Evolutionary conservation across 495 filamentous ascomycete species (phyloP).

Genomic region (Lentithecium fluviatile): DNA sequence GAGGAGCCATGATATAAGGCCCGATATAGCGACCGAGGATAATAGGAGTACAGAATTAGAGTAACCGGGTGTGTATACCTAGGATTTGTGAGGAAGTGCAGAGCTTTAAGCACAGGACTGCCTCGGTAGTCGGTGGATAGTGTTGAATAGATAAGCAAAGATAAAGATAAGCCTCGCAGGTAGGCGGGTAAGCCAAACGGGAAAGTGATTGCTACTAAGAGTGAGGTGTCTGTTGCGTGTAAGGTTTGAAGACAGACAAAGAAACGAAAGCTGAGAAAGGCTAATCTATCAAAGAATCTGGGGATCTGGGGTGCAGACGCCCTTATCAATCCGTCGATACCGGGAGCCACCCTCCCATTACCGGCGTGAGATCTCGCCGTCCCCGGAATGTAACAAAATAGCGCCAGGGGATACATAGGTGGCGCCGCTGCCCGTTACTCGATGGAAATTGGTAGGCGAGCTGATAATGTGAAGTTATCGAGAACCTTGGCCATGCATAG

Average conservation of each 20-base stretch:
- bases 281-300: slow-evolving; percentile 6
- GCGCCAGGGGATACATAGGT: slow-evolving; percentile 2
- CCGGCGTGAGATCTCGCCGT: slow-evolving; percentile 1
- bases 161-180: too few species aligned
- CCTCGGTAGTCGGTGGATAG: background rate
- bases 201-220: too few species aligned
- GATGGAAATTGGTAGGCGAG: slow-evolving; percentile 28
- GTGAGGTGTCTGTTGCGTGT: background rate
- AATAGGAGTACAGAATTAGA: slow-evolving; percentile 5
- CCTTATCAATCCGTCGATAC: slow-evolving; percentile 29
- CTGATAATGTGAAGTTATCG: slow-evolving; percentile 31
- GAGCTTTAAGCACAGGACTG: slow-evolving; percentile 13
- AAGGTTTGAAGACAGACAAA: slow-evolving; percentile 17
- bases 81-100: slow-evolving; percentile 17
- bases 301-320: slow-evolving; percentile 31
- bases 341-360: background rate
- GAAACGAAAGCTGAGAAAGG: slow-evolving; percentile 14
- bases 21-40: background rate
- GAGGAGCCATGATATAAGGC: slow-evolving; percentile 32
- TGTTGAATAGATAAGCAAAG: slow-evolving; percentile 31
- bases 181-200: too few species aligned
- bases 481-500: slow-evolving; percentile 4
- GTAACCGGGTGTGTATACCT: background rate
- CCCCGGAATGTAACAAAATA: slow-evolving; percentile 6
- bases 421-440: slow-evolving; percentile 26